Conservation (phyloP, 1,139 yeast genomes). For the Debaryomyces psychrophilus region DNA sequence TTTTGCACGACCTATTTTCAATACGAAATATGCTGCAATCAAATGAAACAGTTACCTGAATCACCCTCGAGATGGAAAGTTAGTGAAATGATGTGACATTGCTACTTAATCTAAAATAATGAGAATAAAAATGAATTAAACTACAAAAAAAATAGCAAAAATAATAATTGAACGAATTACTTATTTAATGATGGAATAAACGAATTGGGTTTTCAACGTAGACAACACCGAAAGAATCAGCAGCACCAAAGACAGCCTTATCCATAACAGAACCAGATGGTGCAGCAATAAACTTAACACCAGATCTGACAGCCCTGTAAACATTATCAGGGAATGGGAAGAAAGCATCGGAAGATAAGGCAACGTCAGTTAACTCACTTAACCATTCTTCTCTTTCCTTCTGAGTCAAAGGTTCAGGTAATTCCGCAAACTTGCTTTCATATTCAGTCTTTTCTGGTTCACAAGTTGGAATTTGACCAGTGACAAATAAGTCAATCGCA, state of each 20-base stretch:
- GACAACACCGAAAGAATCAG: constrained; percentile 83
- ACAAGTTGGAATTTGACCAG: constrained; percentile 84
- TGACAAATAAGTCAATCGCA: constrained; percentile 92
- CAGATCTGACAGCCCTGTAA: constrained; percentile 94
- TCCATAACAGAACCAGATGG: constrained; percentile 98
- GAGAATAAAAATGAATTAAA: constrained; percentile 1
- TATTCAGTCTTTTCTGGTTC: constrained; percentile 95
- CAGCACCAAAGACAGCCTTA: constrained; percentile 93
- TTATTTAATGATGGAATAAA: constrained; percentile 84
- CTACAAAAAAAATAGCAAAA: constrained; percentile 3
- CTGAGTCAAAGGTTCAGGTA: constrained; percentile 81
- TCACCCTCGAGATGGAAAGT: not conserved
- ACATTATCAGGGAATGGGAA: constrained; percentile 99
- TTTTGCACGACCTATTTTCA: constrained; percentile 2
- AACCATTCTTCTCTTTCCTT: constrained; percentile 91
- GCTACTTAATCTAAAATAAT: constrained; percentile 4
- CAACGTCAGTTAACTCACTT: constrained; percentile 75
- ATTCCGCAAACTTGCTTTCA: constrained; percentile 79
- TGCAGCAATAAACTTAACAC: constrained; percentile 94
- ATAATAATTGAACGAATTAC: constrained; percentile 2
- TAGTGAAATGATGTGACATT: not conserved
- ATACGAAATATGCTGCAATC: not conserved
- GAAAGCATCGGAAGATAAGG: constrained; percentile 95
- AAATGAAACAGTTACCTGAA: not conserved
- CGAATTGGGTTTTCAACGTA: constrained; percentile 96